Percentiles rank a stretch among this genome's conserved stretches.
phyloP scores from a whole-genome alignment of 768 basidiomycete species.

The Kockovaella imperatae region DNA sequence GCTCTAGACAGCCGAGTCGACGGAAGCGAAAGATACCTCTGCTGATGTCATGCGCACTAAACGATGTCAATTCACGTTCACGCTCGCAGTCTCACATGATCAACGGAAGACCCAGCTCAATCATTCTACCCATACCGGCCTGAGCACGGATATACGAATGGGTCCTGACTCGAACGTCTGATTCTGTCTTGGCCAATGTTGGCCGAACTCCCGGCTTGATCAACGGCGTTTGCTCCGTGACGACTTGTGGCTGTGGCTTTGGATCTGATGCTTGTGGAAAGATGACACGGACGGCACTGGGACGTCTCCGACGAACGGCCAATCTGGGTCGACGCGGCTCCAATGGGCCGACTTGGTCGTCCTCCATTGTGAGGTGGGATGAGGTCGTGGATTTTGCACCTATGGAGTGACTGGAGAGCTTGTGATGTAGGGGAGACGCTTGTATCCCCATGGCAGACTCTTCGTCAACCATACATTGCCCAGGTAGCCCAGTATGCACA shows the following conservation, averaged over 20 bases:
- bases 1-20: constrained; percentile 73
- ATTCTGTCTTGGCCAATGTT: constrained; percentile 16
- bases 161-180: not conserved
- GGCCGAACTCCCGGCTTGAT: constrained; percentile 36
- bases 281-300: constrained; percentile 11
- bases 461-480: not conserved
- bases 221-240: constrained; percentile 31
- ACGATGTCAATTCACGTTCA: constrained; percentile 37
- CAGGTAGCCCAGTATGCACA: not conserved
- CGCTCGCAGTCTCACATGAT: constrained; percentile 54
- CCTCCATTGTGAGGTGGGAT: not conserved
- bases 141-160: constrained; percentile 49
- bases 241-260: too few relatives aligned
- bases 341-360: not conserved
- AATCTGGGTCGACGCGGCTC: not conserved
- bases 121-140: constrained; percentile 58
- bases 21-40: constrained; percentile 64
- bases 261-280: not conserved
- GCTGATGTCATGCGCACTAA: constrained; percentile 74
- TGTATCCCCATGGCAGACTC: not conserved
- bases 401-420: not conserved
- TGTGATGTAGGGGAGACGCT: not conserved
- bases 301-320: constrained; percentile 15
- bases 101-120: constrained; percentile 63
- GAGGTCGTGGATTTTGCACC: not conserved